Conservation (phyloP, 2,329 filamentous ascomycete genomes). For the Aspergillus jensenii region DNA sequence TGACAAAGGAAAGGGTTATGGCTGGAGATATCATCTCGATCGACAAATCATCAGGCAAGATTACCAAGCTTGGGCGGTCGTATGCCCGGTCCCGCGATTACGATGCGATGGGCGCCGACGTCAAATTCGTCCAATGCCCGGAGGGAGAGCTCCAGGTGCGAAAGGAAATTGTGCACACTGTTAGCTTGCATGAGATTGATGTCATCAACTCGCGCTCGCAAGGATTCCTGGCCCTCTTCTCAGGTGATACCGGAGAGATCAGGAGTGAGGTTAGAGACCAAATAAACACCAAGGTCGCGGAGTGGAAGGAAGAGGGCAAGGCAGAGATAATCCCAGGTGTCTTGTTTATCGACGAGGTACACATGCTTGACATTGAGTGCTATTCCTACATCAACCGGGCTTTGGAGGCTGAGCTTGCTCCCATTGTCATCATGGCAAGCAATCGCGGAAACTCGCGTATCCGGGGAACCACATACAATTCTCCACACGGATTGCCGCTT, state of each 20-base stretch:
- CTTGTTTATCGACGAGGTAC: conserved; percentile 97
- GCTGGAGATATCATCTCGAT: conserved; percentile 98
- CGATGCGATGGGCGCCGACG: conserved; percentile 98
- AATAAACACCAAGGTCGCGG: conserved; percentile 97
- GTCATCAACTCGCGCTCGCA: conserved; percentile 99
- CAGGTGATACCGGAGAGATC: conserved; percentile 96
- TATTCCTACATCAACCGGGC: conserved; percentile 98
- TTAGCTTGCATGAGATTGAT: conserved; percentile 96
- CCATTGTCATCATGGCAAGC: conserved; percentile 98
- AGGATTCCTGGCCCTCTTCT: conserved; percentile 95
- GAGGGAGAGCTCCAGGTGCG: conserved; percentile 97
- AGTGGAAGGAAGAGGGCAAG: conserved; percentile 99
- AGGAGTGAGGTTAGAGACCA: conserved; percentile 95
- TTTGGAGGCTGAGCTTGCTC: conserved; percentile 88
- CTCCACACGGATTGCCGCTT: conserved; percentile 88
- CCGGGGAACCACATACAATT: conserved; percentile 87
- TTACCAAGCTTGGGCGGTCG: conserved; percentile 92
- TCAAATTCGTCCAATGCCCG: conserved; percentile 95
- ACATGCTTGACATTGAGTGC: conserved; percentile 99
- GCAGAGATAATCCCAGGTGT: conserved; percentile 97
- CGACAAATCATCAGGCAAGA: conserved; percentile 97
- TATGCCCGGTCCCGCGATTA: conserved; percentile 96
- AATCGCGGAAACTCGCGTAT: conserved; percentile 92
- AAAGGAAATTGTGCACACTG: conserved; percentile 95
- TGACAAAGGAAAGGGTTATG: conserved; percentile 99